Evolutionary conservation across 371 early-diverging fungal genomes (phyloP), one percentile per base, ranked within the genome.

Genomic region (Mortierella sp.): DNA sequence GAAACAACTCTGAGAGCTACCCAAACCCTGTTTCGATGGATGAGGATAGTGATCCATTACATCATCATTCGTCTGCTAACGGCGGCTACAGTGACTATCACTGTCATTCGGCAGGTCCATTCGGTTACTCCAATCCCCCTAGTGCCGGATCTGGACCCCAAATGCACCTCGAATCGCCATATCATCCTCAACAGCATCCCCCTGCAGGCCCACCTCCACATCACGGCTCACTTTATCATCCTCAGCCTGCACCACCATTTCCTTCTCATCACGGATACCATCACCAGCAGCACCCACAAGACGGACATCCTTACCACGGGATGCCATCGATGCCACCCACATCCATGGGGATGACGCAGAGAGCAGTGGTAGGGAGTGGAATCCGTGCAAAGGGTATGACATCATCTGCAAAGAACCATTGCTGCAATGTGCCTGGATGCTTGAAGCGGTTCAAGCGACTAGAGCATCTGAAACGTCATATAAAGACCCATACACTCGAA

Each of bases 401-500:
- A 6, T 67, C 69, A 6, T 70, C 76, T 0, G 64, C 70, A 22
- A 76, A 81, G 65, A 76, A 70, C 54, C 84, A 85, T 43, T 61
- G 65, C 35, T 89, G 91, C 51, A 74, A 86, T 13, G 75, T 86
- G 1, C 64, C 79, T 10, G 83, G 84, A 9, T 90, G 90, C 49
- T 49, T 81, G 58, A 86, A 86, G 45, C 54, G 83, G 19, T 89
- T 89, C 71, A 95, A 95, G 75, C 86, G 94, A 28, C 80, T 92
- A 22, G 94, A 94, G 75, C 94, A 94, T 84, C 89, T 93, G 75
- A 94, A 93, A 15, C 90, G 97, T 40, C 97, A 97, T 84, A 92
- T 94, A 76, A 91, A 94, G 74, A 95, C 95, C 4, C 96, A 97
- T 76, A 97, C 97, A 2, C 93, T 95, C 34, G 96, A 97, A 82